These are phyloP conservation scores for Linderniella brevidens DNA, from an alignment of 257 asterid genomes.

Conservation along the genomic window DNA sequence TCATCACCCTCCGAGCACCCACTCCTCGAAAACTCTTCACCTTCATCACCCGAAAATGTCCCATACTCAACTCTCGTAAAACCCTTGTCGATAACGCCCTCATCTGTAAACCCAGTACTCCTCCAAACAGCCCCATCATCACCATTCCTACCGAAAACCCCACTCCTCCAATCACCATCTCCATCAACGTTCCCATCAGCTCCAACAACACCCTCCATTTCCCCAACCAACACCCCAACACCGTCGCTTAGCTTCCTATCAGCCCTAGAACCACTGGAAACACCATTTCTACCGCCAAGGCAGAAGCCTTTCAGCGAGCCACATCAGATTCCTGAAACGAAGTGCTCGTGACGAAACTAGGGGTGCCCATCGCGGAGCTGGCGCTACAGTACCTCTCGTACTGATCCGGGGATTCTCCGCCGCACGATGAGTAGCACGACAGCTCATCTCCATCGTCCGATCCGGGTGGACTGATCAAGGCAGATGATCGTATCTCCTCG, in stretches of 20 bases:
- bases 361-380: too few species aligned
- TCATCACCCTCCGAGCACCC: slow-evolving; percentile 72
- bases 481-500: too few species aligned
- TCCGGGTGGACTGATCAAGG: too few species aligned
- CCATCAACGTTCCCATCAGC: slow-evolving; percentile 18
- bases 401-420: too few species aligned
- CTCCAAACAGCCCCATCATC: slow-evolving; percentile 10
- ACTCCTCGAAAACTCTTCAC: slow-evolving; percentile 30
- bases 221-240: slow-evolving; percentile 18
- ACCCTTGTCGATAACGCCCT: slow-evolving; percentile 3
- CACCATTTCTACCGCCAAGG: too few species aligned
- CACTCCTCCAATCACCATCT: slow-evolving; percentile 19
- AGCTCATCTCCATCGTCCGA: too few species aligned
- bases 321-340: too few species aligned
- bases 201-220: slow-evolving; percentile 19
- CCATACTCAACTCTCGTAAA: slow-evolving; percentile 5
- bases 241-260: slow-evolving; percentile 4
- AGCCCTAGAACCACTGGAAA: too few species aligned
- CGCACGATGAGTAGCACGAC: too few species aligned
- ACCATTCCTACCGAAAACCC: slow-evolving; percentile 12
- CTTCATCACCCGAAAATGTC: slow-evolving; percentile 15
- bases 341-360: too few species aligned
- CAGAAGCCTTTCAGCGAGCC: too few species aligned
- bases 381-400: too few species aligned
- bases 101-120: slow-evolving; percentile 7